These are phyloP conservation scores for Austroboletus festivus DNA, from an alignment of 768 basidiomycete genomes.

Conservation along the genomic window DNA sequence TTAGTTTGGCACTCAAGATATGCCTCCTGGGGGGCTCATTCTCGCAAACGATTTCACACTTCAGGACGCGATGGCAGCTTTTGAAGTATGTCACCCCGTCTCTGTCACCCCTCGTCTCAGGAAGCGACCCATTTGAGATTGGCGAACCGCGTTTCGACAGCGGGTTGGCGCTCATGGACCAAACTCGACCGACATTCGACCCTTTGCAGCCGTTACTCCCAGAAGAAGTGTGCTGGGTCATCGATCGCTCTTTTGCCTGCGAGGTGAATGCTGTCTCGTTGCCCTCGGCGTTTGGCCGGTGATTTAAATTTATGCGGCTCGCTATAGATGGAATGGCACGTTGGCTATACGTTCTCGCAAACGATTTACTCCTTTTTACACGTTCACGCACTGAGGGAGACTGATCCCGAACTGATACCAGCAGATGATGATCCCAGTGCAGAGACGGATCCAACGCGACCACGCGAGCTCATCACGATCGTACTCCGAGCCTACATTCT, in stretches of 20 bases:
- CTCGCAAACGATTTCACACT: constrained; percentile 70
- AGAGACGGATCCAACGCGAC: constrained; percentile 44
- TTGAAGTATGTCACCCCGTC: constrained; percentile 56
- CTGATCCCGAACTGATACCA: constrained; percentile 53
- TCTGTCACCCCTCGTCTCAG: constrained; percentile 11
- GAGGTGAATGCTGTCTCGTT: constrained; percentile 77
- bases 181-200: constrained; percentile 53
- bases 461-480: constrained; percentile 59
- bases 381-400: constrained; percentile 58
- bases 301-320: no score
- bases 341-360: constrained; percentile 80
- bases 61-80: constrained; percentile 90
- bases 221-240: constrained; percentile 84
- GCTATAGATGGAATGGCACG: constrained; percentile 81
- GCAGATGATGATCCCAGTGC: constrained; percentile 14
- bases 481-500: constrained; percentile 66
- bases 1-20: constrained; percentile 45
- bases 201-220: constrained; percentile 62
- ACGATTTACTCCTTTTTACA: constrained; percentile 80
- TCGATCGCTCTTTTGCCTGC: constrained; percentile 72
- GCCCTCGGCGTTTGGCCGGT: no score
- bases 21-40: constrained; percentile 61
- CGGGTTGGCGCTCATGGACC: constrained; percentile 52
- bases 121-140: constrained; percentile 55
- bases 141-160: constrained; percentile 89